Conservation (phyloP, 192 early-diverging fungal genomes). For the Funneliformis mosseae region DNA sequence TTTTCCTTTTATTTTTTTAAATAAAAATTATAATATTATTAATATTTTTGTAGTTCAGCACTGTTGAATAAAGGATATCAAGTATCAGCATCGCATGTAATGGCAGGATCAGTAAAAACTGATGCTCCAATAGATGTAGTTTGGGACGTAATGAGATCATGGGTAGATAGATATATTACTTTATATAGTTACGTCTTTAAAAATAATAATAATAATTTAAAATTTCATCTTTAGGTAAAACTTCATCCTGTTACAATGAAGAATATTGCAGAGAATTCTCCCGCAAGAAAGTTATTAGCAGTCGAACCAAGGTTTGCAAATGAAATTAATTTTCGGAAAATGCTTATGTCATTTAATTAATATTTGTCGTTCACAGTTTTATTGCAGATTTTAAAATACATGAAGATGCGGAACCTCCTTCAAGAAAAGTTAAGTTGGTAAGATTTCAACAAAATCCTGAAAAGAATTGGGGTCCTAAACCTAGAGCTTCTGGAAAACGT, state of each 20-base stretch:
- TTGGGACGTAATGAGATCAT: conserved; percentile 91
- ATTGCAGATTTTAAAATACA: conserved; percentile 77
- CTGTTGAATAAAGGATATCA: conserved; percentile 89
- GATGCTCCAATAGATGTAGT: conserved; percentile 81
- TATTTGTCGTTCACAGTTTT: conserved; percentile 37
- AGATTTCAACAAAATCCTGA: conserved; percentile 97
- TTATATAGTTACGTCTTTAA: neutral
- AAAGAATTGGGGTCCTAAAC: conserved; percentile 97
- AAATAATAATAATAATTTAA: neutral
- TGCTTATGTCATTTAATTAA: neutral
- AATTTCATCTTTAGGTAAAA: conserved; percentile 50
- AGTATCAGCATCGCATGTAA: conserved; percentile 85
- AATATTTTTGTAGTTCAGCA: conserved; percentile 67
- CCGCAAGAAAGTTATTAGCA: conserved; percentile 68
- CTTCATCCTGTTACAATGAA: conserved; percentile 67
- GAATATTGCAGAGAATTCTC: conserved; percentile 66
- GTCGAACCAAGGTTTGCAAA: conserved; percentile 42
- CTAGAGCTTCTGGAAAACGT: conserved; percentile 60
- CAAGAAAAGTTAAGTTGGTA: conserved; percentile 79
- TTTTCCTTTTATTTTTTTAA: neutral
- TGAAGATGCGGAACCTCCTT: conserved; percentile 72
- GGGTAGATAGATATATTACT: conserved; percentile 41
- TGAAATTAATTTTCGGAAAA: neutral
- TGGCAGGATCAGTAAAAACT: conserved; percentile 85
- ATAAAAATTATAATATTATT: neutral